Evolutionary conservation across 768 basidiomycete species (phyloP).

Genomic region (Podaxis pistillaris): DNA sequence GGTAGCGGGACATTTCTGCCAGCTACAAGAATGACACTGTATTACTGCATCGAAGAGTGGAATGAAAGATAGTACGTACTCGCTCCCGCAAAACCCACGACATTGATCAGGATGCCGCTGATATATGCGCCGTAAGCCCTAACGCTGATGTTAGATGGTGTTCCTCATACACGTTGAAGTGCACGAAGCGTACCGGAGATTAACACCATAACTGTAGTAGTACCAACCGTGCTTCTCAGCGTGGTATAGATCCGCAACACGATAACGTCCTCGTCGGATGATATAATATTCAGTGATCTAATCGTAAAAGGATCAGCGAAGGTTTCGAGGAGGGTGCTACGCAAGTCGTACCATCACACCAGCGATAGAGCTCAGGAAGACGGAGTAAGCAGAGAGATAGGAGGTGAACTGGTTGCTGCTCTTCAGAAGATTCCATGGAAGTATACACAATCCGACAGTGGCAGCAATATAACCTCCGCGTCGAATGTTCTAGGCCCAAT

Average conservation of each 20-base stretch:
- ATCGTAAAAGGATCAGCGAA: background rate
- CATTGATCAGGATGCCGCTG: conserved; percentile 77
- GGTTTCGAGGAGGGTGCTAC: background rate
- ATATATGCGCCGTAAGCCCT: conserved; percentile 69
- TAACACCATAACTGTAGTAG: conserved; percentile 71
- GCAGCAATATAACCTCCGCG: conserved; percentile 85
- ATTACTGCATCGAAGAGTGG: conserved; percentile 2
- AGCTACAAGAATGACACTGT: conserved; percentile 28
- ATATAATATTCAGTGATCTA: conserved; percentile 81
- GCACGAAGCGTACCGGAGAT: conserved; percentile 51
- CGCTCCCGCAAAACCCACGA: conserved; percentile 78
- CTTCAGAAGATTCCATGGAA: conserved; percentile 76
- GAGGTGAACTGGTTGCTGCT: conserved; percentile 75
- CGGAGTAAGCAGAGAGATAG: conserved; percentile 80
- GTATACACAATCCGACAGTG: conserved; percentile 70
- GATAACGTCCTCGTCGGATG: conserved; percentile 66
- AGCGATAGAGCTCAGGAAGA: conserved; percentile 78
- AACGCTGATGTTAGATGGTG: conserved; percentile 2
- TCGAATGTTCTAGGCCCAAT: conserved; percentile 61
- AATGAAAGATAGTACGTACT: conserved; percentile 37
- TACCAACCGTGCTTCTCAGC: conserved; percentile 62
- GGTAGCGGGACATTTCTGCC: conserved; percentile 61
- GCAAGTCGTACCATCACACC: conserved; percentile 64
- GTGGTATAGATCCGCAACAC: conserved; percentile 70
- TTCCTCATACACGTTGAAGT: background rate